Conservation (phyloP, 495 filamentous ascomycete genomes). For the Penicillium angulare region DNA sequence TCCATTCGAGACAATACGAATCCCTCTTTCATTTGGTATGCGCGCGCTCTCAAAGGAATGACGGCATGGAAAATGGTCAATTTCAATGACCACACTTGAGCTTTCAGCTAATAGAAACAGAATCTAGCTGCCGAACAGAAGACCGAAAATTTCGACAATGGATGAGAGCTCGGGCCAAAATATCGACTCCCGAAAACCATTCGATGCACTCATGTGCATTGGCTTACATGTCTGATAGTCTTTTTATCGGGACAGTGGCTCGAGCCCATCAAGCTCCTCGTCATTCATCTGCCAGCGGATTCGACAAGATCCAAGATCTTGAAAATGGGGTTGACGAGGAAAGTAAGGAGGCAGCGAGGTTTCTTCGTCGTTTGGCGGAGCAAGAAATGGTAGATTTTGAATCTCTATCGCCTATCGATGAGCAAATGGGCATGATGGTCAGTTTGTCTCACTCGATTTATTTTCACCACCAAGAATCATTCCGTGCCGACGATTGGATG, state of each 20-base stretch:
- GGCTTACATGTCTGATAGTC: not conserved
- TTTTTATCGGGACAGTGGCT: not conserved
- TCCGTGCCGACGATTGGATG: constrained; percentile 82
- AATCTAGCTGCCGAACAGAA: not conserved
- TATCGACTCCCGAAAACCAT: not conserved
- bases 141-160: not conserved
- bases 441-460: constrained; percentile 83
- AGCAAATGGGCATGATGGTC: constrained; percentile 72
- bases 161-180: not conserved
- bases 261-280: not conserved
- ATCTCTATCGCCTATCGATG: not conserved
- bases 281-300: not conserved
- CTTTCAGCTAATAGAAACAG: constrained; percentile 22
- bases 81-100: not conserved
- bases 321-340: not conserved
- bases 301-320: not conserved
- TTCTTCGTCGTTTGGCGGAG: not conserved
- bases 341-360: not conserved
- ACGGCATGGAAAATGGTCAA: not conserved
- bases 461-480: constrained; percentile 69
- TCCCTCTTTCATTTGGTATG: not conserved
- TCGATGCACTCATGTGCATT: not conserved
- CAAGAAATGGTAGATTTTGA: not conserved
- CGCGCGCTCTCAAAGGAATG: not conserved
- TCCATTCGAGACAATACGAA: not conserved